These are phyloP conservation scores for Neurospora intermedia DNA, from an alignment of 495 filamentous ascomycete species.

Conservation along the genomic window DNA sequence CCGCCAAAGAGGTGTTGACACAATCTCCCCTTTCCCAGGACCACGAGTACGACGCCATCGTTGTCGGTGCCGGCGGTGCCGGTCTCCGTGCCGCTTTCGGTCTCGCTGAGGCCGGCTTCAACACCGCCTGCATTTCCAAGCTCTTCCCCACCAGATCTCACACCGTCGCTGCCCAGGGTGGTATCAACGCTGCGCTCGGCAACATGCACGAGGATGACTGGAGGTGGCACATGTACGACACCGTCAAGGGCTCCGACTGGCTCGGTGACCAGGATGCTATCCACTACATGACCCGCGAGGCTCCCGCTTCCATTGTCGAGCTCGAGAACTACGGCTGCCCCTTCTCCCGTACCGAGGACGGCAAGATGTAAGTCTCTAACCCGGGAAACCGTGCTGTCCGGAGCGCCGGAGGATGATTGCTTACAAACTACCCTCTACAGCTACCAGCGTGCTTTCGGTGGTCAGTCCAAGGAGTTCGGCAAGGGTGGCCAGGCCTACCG, in stretches of 20 bases:
- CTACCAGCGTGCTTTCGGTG: slow-evolving; percentile 96
- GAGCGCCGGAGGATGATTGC: neutral
- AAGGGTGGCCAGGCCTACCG: slow-evolving; percentile 96
- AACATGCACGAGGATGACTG: slow-evolving; percentile 88
- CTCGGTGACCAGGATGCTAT: slow-evolving; percentile 97
- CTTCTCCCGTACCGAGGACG: slow-evolving; percentile 94
- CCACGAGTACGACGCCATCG: slow-evolving; percentile 66
- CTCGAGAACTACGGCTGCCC: slow-evolving; percentile 96
- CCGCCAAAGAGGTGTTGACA: slow-evolving; percentile 15
- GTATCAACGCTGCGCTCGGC: slow-evolving; percentile 92
- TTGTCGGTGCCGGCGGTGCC: slow-evolving; percentile 88
- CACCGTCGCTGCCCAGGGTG: slow-evolving; percentile 89
- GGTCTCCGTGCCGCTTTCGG: slow-evolving; percentile 93
- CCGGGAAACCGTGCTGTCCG: neutral
- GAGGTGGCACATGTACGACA: slow-evolving; percentile 99
- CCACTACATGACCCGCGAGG: slow-evolving; percentile 98
- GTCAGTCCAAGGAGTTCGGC: slow-evolving; percentile 87
- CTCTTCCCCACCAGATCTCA: slow-evolving; percentile 93
- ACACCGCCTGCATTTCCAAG: slow-evolving; percentile 96
- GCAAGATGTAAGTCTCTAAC: slow-evolving; percentile 56
- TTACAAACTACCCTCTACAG: slow-evolving; percentile 11
- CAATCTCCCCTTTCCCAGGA: slow-evolving; percentile 24
- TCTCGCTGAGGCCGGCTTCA: slow-evolving; percentile 94
- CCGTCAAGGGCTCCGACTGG: slow-evolving; percentile 98
- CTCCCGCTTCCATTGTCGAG: slow-evolving; percentile 83